Conservation (phyloP, 176 grass and related monocot genomes). For the Zea mays region Zm-B73-REFERENCE-NAM-5.0 NC_050096.1:266559001-266559500, state of each 20-base stretch:
- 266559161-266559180: background rate
- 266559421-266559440: background rate
- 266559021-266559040: background rate
- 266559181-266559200: background rate
- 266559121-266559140: conserved; percentile 28
- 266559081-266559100: conserved; percentile 2
- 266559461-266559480: conserved; percentile 12
- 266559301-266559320: no score
- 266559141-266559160: conserved; percentile 26
- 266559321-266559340: no score
- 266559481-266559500: background rate
- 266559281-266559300: background rate
- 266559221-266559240: background rate
- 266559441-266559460: background rate
- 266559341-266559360: background rate
- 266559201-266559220: background rate
- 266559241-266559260: background rate
- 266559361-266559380: background rate
- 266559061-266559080: background rate
- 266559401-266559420: background rate
- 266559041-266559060: conserved; percentile 46
- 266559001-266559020: conserved; percentile 40
- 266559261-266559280: background rate
- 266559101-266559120: conserved; percentile 10
- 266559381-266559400: background rate